Percentiles rank a stretch among this genome's conserved stretches.
These are phyloP conservation scores for Geotrichum restrictum DNA, from an alignment of 1,139 yeast genomes.

Conservation along the genomic window DNA sequence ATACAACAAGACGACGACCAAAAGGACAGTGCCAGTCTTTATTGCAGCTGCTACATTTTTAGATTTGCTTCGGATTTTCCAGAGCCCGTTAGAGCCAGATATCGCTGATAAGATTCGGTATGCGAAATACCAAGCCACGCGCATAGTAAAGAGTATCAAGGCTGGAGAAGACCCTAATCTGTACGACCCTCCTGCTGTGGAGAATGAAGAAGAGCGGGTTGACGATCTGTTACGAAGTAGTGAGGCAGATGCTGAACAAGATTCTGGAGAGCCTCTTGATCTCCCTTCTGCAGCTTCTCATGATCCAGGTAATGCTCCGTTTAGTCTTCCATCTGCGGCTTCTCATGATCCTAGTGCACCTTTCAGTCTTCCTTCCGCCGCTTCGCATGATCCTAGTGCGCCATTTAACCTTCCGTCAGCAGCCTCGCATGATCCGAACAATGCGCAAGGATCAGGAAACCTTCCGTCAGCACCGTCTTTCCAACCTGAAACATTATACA, in stretches of 20 bases:
- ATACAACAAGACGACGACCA: slow-evolving; percentile 34
- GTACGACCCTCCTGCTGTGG: slow-evolving; percentile 26
- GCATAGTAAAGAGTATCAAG: slow-evolving; percentile 48
- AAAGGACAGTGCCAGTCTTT: slow-evolving; percentile 46
- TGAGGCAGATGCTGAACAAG: slow-evolving; percentile 3
- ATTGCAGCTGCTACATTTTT: slow-evolving; percentile 51
- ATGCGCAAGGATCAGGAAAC: slow-evolving; percentile 13
- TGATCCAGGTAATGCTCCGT: slow-evolving; percentile 11
- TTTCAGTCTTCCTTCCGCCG: slow-evolving; percentile 15
- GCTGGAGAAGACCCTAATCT: slow-evolving; percentile 53
- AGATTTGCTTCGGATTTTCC: slow-evolving; percentile 45
- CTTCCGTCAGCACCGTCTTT: slow-evolving; percentile 16
- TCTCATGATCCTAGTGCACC: slow-evolving; percentile 7
- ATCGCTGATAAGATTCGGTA: slow-evolving; percentile 47
- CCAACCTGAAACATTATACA: slow-evolving; percentile 2
- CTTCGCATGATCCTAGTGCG: slow-evolving; percentile 22
- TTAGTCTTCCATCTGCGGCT: slow-evolving; percentile 15
- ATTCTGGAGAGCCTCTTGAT: slow-evolving; percentile 12
- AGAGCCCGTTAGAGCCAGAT: slow-evolving; percentile 31
- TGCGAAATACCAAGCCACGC: slow-evolving; percentile 56
- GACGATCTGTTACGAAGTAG: slow-evolving; percentile 14
- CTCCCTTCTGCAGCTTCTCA: slow-evolving; percentile 23
- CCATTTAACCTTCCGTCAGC: slow-evolving; percentile 15
- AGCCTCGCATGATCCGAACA: slow-evolving; percentile 7
- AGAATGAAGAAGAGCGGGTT: slow-evolving; percentile 13